A percentile compares a stretch with the other conserved stretches of the same genome.
Evolutionary conservation across 305 asterid genomes (phyloP).

Genomic region (Fraxinus xanthoxyloides): DNA sequence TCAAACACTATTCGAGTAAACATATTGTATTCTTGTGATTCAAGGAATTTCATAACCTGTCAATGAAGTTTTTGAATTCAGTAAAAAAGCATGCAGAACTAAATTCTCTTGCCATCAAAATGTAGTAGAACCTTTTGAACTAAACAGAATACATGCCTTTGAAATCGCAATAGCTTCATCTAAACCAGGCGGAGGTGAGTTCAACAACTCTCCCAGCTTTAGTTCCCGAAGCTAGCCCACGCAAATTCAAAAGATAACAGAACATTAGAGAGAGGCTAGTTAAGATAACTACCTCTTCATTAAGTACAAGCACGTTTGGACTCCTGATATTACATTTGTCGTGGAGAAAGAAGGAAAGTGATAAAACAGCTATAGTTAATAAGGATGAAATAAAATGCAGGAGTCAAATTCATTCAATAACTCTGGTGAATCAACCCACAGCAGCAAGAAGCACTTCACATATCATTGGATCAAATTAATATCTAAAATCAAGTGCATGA

Average conservation of each 20-base stretch:
- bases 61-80: slow-evolving; percentile 25
- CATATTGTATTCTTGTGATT: slow-evolving; percentile 71
- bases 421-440: neutral
- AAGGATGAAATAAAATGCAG: neutral
- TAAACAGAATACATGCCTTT: slow-evolving; percentile 51
- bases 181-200: slow-evolving; percentile 93
- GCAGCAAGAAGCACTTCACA: neutral
- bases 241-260: slow-evolving; percentile 19
- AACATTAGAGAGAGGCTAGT: slow-evolving; percentile 12
- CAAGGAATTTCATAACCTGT: slow-evolving; percentile 91
- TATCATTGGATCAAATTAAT: neutral
- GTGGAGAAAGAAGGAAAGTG: neutral
- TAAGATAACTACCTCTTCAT: neutral
- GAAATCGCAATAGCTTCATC: slow-evolving; percentile 98
- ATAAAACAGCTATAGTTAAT: neutral
- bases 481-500: neutral
- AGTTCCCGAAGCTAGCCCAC: slow-evolving; percentile 79
- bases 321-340: slow-evolving; percentile 4
- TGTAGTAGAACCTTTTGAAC: slow-evolving; percentile 10
- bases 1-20: slow-evolving; percentile 89
- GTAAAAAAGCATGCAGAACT: slow-evolving; percentile 10
- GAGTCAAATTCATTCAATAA: neutral
- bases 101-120: neutral
- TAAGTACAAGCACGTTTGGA: slow-evolving; percentile 6
- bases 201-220: slow-evolving; percentile 94